A percentile compares a stretch with the other conserved stretches of the same genome.
These are phyloP conservation scores for Eremochloa ophiuroides DNA, from an alignment of 176 grass and related monocot species.

Conservation along the genomic window DNA sequence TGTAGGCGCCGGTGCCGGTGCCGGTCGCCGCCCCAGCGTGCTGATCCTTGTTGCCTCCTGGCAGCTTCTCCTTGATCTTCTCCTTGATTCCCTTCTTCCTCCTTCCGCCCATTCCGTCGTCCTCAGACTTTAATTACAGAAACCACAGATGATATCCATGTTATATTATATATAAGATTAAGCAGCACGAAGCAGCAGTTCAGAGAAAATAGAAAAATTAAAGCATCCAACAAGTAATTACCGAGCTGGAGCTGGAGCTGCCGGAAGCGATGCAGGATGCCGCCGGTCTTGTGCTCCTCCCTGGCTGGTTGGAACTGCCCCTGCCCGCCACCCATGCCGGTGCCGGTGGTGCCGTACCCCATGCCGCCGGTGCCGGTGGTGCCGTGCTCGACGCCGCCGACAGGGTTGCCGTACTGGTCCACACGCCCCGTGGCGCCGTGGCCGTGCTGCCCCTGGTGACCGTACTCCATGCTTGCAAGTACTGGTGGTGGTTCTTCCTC, in stretches of 20 bases:
- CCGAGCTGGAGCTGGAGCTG: conserved; percentile 37
- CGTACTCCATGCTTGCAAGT: conserved; percentile 10
- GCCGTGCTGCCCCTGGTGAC: conserved; percentile 17
- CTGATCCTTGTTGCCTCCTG: neutral
- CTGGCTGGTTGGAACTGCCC: conserved; percentile 31
- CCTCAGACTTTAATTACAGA: neutral
- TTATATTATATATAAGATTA: neutral
- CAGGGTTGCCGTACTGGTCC: conserved; percentile 45
- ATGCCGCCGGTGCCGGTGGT: neutral
- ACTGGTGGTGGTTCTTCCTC: too few relatives aligned
- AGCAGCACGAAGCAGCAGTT: neutral
- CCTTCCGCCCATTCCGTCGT: neutral
- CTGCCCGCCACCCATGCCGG: conserved; percentile 17
- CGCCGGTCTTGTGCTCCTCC: conserved; percentile 37
- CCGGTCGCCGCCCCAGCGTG: neutral
- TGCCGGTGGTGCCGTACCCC: neutral
- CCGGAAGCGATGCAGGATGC: conserved; percentile 51
- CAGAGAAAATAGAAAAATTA: neutral
- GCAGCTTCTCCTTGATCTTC: neutral
- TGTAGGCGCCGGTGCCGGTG: neutral
- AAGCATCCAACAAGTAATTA: neutral
- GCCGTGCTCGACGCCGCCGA: neutral
- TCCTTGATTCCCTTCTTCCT: neutral
- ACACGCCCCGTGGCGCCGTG: conserved; percentile 31
- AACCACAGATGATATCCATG: too few relatives aligned